Conservation (phyloP, 495 filamentous ascomycete species). For the Lasiosphaeria ovina region DNA sequence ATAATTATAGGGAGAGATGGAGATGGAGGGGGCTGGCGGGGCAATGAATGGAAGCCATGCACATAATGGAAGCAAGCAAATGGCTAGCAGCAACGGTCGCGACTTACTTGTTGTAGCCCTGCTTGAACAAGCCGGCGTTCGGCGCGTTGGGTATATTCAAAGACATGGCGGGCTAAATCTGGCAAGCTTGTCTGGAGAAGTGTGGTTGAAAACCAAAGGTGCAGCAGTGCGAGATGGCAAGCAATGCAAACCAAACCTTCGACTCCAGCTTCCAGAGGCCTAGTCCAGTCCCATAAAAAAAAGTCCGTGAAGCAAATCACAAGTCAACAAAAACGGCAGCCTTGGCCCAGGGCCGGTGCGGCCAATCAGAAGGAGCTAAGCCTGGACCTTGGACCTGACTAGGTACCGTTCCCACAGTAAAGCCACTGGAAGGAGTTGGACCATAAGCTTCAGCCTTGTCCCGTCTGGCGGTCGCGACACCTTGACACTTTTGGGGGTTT, state of each 20-base stretch:
- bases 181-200: conserved; percentile 7
- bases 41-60: conserved; percentile 5
- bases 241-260: conserved; percentile 3
- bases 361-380: background rate
- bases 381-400: background rate
- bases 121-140: conserved; percentile 90
- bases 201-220: conserved; percentile 14
- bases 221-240: background rate
- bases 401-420: conserved; percentile 9
- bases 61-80: background rate
- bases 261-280: background rate
- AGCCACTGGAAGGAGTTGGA: background rate
- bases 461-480: background rate
- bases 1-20: background rate
- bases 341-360: conserved; percentile 16
- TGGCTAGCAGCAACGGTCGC: background rate
- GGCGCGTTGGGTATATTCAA: conserved; percentile 91
- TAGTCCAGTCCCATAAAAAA: conserved; percentile 35
- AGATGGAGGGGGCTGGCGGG: conserved; percentile 11
- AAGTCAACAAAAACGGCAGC: conserved; percentile 27
- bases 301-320: conserved; percentile 29
- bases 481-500: background rate
- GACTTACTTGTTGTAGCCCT: conserved; percentile 90
- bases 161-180: conserved; percentile 66
- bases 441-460: conserved; percentile 27